Conservation (phyloP, 1,139 yeast species). For the Insectozyma bohioensis region DNA sequence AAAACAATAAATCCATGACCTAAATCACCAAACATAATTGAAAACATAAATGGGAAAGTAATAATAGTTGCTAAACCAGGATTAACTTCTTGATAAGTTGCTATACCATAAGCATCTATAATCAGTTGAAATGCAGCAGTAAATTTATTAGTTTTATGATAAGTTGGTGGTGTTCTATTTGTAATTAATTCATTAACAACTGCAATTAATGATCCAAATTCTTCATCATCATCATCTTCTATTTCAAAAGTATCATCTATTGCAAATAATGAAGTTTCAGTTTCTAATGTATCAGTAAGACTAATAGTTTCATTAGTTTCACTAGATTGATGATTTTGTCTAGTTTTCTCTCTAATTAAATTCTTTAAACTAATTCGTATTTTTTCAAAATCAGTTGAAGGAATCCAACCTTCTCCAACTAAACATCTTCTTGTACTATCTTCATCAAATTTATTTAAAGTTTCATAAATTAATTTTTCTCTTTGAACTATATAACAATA, state of each 20-base stretch:
- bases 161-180: slow-evolving; percentile 89
- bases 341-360: slow-evolving; percentile 27
- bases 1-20: slow-evolving; percentile 90
- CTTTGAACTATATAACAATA: slow-evolving; percentile 50
- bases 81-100: slow-evolving; percentile 91
- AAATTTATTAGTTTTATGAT: slow-evolving; percentile 86
- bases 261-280: slow-evolving; percentile 44
- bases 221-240: slow-evolving; percentile 26
- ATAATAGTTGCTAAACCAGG: slow-evolving; percentile 94
- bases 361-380: slow-evolving; percentile 26
- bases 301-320: slow-evolving; percentile 9
- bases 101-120: slow-evolving; percentile 93
- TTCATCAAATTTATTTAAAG: slow-evolving; percentile 78
- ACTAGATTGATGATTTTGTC: slow-evolving; percentile 9
- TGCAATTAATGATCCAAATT: slow-evolving; percentile 35
- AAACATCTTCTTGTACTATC: slow-evolving; percentile 83
- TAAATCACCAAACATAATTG: slow-evolving; percentile 97
- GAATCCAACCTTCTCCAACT: slow-evolving; percentile 98
- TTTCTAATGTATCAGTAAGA: slow-evolving; percentile 12
- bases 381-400: slow-evolving; percentile 34
- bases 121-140: slow-evolving; percentile 90
- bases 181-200: slow-evolving; percentile 81
- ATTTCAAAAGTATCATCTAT: slow-evolving; percentile 39
- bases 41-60: slow-evolving; percentile 98
- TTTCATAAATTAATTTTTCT: slow-evolving; percentile 73